Evolutionary conservation across 805 yeast species (phyloP).

Genomic region (Candida xiaguanensis): DNA sequence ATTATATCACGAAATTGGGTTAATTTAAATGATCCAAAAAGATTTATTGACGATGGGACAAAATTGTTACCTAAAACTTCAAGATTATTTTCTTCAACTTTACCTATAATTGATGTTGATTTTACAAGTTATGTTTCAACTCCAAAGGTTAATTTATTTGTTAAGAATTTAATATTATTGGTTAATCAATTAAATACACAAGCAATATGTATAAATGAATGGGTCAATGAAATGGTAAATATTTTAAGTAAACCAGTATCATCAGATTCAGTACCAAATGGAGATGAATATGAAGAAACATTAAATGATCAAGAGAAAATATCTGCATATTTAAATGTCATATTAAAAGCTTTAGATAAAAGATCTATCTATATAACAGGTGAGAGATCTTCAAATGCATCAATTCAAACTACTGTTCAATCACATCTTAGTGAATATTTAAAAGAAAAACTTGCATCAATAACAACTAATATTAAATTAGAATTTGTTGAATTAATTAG

Average conservation of each 20-base stretch:
- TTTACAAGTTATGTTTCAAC: conserved; percentile 16
- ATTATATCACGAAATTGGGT: conserved; percentile 20
- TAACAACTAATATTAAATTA: conserved; percentile 26
- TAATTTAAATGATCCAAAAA: conserved; percentile 3
- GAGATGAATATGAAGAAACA: conserved; percentile 75
- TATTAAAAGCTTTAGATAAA: conserved; percentile 37
- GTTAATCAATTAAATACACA: conserved; percentile 47
- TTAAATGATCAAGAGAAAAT: conserved; percentile 73
- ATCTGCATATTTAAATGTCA: conserved; percentile 51
- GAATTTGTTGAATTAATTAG: conserved; percentile 28
- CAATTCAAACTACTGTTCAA: conserved; percentile 16
- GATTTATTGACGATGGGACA: conserved; percentile 27
- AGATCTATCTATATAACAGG: conserved; percentile 40
- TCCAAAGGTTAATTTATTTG: conserved; percentile 17
- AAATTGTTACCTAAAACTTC: conserved; percentile 30
- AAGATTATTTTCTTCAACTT: conserved; percentile 24
- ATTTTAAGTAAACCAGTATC: conserved; percentile 48
- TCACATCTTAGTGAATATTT: conserved; percentile 20
- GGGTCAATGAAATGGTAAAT: conserved; percentile 43
- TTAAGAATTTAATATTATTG: conserved; percentile 17
- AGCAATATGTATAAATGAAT: conserved; percentile 45
- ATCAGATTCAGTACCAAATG: conserved; percentile 51
- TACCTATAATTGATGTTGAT: conserved; percentile 25
- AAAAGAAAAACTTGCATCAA: conserved; percentile 18
- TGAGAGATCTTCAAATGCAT: conserved; percentile 17